Percentiles rank a stretch among this genome's conserved stretches.
These are phyloP conservation scores for Acanthamoeba pearcei DNA, from an alignment of 208 protist species.

Conservation along the genomic window DNA sequence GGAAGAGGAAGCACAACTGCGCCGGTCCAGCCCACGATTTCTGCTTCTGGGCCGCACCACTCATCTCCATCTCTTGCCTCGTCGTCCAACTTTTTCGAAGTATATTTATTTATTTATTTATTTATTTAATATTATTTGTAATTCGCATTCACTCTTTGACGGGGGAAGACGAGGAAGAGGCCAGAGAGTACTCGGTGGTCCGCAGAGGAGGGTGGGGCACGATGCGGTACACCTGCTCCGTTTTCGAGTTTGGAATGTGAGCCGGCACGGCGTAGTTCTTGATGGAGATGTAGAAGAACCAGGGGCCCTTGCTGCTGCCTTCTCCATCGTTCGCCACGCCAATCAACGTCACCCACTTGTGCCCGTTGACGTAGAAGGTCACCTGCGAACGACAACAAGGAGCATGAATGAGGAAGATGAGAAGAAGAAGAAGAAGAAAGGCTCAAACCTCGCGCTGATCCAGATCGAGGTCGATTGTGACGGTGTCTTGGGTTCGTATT, in stretches of 20 bases:
- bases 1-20: constrained; percentile 42
- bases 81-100: too few species aligned
- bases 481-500: not conserved
- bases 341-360: not conserved
- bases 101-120: too few species aligned
- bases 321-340: not conserved
- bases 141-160: not conserved
- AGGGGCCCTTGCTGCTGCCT: not conserved
- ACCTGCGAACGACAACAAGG: not conserved
- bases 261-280: not conserved
- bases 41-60: not conserved
- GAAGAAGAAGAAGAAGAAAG: not conserved
- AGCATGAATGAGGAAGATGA: too few species aligned
- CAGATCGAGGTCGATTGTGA: not conserved
- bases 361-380: constrained; percentile 4
- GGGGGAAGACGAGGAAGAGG: not conserved
- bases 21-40: not conserved
- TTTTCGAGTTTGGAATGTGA: not conserved
- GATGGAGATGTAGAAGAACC: constrained; percentile 35
- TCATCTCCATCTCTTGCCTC: not conserved
- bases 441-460: not conserved
- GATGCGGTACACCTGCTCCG: not conserved
- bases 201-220: not conserved
- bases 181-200: not conserved
- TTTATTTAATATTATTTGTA: too few species aligned